A percentile compares a stretch with the other conserved stretches of the same genome.
Evolutionary conservation across 345 rosid genomes (phyloP).

Genomic region (Brassica cretica): DNA sequence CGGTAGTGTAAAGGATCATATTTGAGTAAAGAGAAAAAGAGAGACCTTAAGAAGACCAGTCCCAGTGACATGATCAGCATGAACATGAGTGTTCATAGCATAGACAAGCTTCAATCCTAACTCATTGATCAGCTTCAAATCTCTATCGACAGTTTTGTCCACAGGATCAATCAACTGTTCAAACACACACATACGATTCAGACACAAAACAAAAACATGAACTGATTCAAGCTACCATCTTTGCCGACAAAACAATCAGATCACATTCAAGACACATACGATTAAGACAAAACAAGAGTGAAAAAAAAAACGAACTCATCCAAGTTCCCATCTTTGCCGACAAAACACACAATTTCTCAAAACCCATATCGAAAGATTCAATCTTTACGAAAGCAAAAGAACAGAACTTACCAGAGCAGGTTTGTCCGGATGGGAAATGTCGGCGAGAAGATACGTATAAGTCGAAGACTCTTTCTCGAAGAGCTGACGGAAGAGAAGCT

Average conservation of each 20-base stretch:
- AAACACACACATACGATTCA: not conserved
- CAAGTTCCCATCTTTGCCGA: not conserved
- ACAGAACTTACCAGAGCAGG: constrained; percentile 68
- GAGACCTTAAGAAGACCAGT: constrained; percentile 83
- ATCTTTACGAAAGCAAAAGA: not conserved
- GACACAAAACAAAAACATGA: not conserved
- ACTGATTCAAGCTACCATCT: not conserved
- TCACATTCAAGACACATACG: not conserved
- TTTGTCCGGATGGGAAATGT: constrained; percentile 72
- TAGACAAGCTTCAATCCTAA: constrained; percentile 74
- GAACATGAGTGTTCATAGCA: constrained; percentile 93
- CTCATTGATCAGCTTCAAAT: constrained; percentile 61
- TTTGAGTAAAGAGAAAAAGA: not conserved
- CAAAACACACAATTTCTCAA: not conserved
- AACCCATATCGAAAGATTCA: constrained; percentile 11
- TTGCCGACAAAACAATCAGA: not conserved
- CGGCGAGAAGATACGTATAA: constrained; percentile 91
- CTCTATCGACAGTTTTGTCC: constrained; percentile 87
- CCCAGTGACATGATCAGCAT: constrained; percentile 97
- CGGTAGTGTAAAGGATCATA: not conserved
- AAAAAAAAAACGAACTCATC: not conserved
- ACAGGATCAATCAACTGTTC: constrained; percentile 91
- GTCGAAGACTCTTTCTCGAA: constrained; percentile 93
- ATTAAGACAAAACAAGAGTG: not conserved
- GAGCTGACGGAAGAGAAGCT: constrained; percentile 81